Evolutionary conservation across 441 rosid genomes (phyloP).

Genomic region (Geranium incanum): DNA sequence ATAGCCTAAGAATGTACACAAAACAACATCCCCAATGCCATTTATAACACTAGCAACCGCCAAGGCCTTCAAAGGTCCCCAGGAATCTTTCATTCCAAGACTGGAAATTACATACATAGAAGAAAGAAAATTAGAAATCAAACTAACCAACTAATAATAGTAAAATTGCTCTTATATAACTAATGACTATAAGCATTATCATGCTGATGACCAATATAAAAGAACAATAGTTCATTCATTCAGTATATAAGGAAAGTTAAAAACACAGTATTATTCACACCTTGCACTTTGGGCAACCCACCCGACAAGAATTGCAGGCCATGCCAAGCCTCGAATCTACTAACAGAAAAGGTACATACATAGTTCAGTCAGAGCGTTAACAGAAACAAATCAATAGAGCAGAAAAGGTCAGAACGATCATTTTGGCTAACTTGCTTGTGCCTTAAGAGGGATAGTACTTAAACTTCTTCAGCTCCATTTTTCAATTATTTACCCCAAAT

Average conservation of each 20-base stretch:
- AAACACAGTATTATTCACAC: conserved; percentile 23
- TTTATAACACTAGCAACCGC: conserved; percentile 25
- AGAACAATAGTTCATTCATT: no score
- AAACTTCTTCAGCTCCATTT: no score
- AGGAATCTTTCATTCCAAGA: conserved; percentile 34
- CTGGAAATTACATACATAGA: conserved; percentile 9
- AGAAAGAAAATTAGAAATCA: not conserved
- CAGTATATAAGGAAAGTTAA: not conserved
- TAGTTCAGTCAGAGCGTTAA: not conserved
- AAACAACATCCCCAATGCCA: conserved; percentile 27
- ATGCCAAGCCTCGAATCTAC: conserved; percentile 55
- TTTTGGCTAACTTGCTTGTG: no score
- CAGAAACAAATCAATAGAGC: no score
- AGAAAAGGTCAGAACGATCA: no score
- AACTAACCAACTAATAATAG: not conserved
- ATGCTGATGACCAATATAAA: not conserved
- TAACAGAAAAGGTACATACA: conserved; percentile 9
- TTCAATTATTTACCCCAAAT: no score
- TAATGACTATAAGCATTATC: not conserved
- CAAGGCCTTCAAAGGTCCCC: conserved; percentile 31
- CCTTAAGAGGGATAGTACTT: no score
- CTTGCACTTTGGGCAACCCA: conserved; percentile 83
- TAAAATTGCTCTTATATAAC: not conserved
- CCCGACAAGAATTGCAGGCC: conserved; percentile 59
- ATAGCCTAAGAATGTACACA: conserved; percentile 24